These are phyloP conservation scores for Przewalskia tangutica DNA, from an alignment of 257 asterid species.

Conservation along the genomic window DNA sequence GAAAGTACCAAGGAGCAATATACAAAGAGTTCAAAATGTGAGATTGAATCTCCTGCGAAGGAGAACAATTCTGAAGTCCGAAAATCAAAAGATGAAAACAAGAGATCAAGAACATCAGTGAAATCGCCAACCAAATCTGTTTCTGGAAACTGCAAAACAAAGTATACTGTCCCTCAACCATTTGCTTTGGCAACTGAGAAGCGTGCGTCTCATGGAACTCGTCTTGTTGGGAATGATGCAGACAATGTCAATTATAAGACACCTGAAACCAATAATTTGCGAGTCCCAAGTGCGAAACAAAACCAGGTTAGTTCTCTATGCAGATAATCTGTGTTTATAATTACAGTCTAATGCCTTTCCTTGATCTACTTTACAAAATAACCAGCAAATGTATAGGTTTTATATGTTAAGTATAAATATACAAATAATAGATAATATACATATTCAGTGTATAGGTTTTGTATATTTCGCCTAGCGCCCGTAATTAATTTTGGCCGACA, in stretches of 20 bases:
- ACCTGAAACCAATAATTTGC: constrained; percentile 17
- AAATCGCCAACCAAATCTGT: constrained; percentile 31
- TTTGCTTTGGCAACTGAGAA: constrained; percentile 84
- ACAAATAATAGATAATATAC: too few relatives aligned
- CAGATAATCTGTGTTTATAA: not conserved
- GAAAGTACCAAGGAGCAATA: constrained; percentile 24
- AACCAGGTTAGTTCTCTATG: constrained; percentile 27
- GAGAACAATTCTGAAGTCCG: constrained; percentile 20
- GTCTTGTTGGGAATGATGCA: constrained; percentile 35
- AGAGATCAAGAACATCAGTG: constrained; percentile 15
- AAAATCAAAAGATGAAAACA: constrained; percentile 21
- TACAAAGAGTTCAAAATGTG: constrained; percentile 8
- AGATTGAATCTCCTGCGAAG: constrained; percentile 10
- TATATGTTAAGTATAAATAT: too few relatives aligned
- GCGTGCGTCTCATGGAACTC: constrained; percentile 54
- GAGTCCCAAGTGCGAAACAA: constrained; percentile 22
- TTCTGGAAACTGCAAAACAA: constrained; percentile 49
- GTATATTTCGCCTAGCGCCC: too few relatives aligned
- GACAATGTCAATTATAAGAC: constrained; percentile 22
- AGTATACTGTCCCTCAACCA: constrained; percentile 74
- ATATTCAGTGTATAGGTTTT: too few relatives aligned
- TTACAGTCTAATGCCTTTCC: too few relatives aligned
- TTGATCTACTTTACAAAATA: too few relatives aligned
- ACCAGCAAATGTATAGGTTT: too few relatives aligned
- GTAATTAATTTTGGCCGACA: too few relatives aligned